phyloP scores from a whole-genome alignment of 1,139 yeast genomes.

The Blastobotrys ciferrii region DNA sequence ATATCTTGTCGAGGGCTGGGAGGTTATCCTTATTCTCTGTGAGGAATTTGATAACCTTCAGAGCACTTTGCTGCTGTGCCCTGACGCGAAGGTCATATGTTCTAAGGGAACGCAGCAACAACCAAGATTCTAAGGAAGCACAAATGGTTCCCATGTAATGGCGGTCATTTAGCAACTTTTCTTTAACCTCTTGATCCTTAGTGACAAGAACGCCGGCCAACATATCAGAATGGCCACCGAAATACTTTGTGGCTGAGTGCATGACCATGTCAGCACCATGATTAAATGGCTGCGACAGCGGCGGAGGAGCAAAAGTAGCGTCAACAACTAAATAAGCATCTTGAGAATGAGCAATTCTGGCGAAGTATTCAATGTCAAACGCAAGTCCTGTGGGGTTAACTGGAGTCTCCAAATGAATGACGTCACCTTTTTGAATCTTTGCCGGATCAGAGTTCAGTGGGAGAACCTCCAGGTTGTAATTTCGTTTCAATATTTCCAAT shows the following conservation, averaged over 20 bases:
- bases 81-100: conserved; percentile 70
- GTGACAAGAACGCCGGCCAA: conserved; percentile 77
- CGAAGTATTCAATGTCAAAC: conserved; percentile 60
- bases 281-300: conserved; percentile 74
- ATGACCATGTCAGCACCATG: conserved; percentile 80
- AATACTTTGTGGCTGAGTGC: conserved; percentile 89
- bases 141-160: conserved; percentile 71
- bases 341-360: conserved; percentile 62
- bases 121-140: conserved; percentile 71
- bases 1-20: conserved; percentile 51
- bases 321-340: conserved; percentile 75
- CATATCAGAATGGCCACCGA: conserved; percentile 93
- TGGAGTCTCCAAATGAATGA: conserved; percentile 83
- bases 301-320: conserved; percentile 93
- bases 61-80: conserved; percentile 64
- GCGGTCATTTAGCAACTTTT: conserved; percentile 57
- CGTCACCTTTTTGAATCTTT: conserved; percentile 62
- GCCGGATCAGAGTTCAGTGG: conserved; percentile 49
- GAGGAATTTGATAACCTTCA: conserved; percentile 60
- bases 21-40: conserved; percentile 47
- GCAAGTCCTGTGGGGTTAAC: conserved; percentile 79
- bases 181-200: conserved; percentile 48
- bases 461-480: conserved; percentile 55
- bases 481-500: conserved; percentile 58
- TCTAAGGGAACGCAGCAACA: conserved; percentile 73